Evolutionary conservation across 2,329 filamentous ascomycete species (phyloP), one percentile per base, ranked within the genome.

Genomic region (Onygena corvina): DNA sequence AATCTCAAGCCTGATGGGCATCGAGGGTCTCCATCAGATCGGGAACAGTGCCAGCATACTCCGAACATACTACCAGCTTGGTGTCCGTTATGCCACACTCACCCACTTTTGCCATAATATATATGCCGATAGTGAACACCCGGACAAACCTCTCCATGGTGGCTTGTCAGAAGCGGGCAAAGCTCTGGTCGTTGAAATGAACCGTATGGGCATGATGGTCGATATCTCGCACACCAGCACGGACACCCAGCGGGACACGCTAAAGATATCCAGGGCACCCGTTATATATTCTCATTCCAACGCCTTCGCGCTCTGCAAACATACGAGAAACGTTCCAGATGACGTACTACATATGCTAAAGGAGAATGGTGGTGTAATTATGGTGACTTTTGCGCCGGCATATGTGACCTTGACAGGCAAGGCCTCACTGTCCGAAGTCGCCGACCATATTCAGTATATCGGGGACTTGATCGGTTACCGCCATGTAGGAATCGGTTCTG

Each of bases 101-200:
- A 94, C 86, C 1, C 90, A 94, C 71, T 94, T 94, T 65, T 95
- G 89, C 67, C 86, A 93, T 65, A 96, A 94, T 67, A 76, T 73
- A 46, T 95, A 84, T 64, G 87, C 88, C 45, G 90, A 95, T 63
- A 84, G 88, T 3, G 89, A 89, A 2, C 66, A 92, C 46, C 50
- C 61, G 16, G 47, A 67, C 61, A 30, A 61, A 33, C 61, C 61
- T 21, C 52, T 61, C 16, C 67, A 64, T 72, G 77, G 52, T 64
- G 90, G 90, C 1, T 73, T 96, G 1, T 90, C 83, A 52, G 70
- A 75, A 0, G 74, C 74, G 1, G 90, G 90, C 3, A 76, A 77
- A 47, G 63, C 73, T 9, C 68, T 95, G 0, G 72, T 96, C 38
- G 72, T 73, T 30, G 90, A 96, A 70, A 95, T 96, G 89, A 96